phyloP scores from a whole-genome alignment of 805 yeast species.

The Candida andamanensis region DNA sequence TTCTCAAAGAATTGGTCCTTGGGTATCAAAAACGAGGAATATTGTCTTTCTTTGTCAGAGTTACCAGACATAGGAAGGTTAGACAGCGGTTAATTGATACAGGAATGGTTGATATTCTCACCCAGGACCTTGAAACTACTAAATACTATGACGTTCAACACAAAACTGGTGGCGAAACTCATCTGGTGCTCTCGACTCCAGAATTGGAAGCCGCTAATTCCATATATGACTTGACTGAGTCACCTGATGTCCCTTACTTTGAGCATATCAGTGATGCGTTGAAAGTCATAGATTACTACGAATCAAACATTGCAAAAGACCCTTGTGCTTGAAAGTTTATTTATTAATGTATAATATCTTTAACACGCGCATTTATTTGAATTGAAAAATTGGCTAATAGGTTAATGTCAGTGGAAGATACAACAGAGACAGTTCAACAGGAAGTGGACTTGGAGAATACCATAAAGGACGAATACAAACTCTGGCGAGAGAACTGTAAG shows the following conservation, averaged over 20 bases:
- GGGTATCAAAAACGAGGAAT: slow-evolving; percentile 28
- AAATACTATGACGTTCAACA: slow-evolving; percentile 19
- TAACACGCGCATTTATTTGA: background rate
- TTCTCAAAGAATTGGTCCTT: slow-evolving; percentile 21
- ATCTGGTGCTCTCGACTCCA: slow-evolving; percentile 1
- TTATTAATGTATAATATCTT: slow-evolving; percentile 2
- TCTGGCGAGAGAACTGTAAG: slow-evolving; percentile 79
- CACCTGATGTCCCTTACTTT: slow-evolving; percentile 25
- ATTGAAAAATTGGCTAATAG: background rate
- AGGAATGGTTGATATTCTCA: slow-evolving; percentile 24
- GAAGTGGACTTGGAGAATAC: slow-evolving; percentile 34
- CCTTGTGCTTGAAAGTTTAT: background rate
- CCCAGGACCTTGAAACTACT: slow-evolving; percentile 20
- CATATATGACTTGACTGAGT: slow-evolving; percentile 22
- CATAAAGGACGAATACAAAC: slow-evolving; percentile 61
- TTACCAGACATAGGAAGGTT: slow-evolving; percentile 19
- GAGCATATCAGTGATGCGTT: slow-evolving; percentile 36
- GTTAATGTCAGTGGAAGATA: slow-evolving; percentile 2
- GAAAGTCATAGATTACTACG: slow-evolving; percentile 33
- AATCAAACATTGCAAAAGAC: slow-evolving; percentile 6
- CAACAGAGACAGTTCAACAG: slow-evolving; percentile 4
- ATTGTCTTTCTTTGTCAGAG: slow-evolving; percentile 32
- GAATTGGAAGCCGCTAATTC: slow-evolving; percentile 12
- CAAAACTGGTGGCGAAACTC: slow-evolving; percentile 3
- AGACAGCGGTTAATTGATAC: slow-evolving; percentile 24